Evolutionary conservation across 2,329 filamentous ascomycete genomes (phyloP), one percentile per base, ranked within the genome.

Genomic region (Pseudocercospora fuligena): DNA sequence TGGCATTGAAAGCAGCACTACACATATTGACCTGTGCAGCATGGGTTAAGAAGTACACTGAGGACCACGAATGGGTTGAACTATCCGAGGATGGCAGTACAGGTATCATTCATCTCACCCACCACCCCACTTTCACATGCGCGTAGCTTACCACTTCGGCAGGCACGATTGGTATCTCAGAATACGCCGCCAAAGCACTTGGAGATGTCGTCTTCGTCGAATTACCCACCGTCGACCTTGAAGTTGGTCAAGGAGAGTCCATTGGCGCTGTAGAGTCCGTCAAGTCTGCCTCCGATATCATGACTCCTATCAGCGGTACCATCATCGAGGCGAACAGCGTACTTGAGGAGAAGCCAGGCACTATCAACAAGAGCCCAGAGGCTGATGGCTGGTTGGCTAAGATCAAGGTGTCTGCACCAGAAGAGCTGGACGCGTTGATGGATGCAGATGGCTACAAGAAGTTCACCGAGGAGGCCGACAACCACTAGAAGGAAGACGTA

Each of bases 61-160:
- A 94, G 80, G 94, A 97, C 78, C 95, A 99, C 85, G 95, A 99
- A 85, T 99, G 95, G 95, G 89, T 99, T 79, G 93, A 97, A 81
- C 84, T 97, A 67, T 90, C 89, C 64, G 88, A 88, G 60, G 92
- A 96, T 82, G 89, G 90, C 79, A 94, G 92, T 81, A 90, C 90
- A 59, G 94, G 92, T 84, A 88, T 67, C 54, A 66, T 67, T 46
- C 51, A 56, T 36, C 56, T 40, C 21, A 57, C 27, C 16, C 40
- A 31, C 49, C 58, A 67, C 66, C 66, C 31, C 49, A 62, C 59
- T 54, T 69, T 64, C 65, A 61, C 65, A 64, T 64, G 56, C 56
- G 23, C n/a, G n/a, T 23, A 58, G 56, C 65, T 61, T 46, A 66
- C 57, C 33, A 54, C 36, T 57, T n/a, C 12, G 51, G 21, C 73